Evolutionary conservation across 192 early-diverging fungal species (phyloP), one percentile per base, ranked within the genome.

Genomic region (Coemansia sp.): DNA sequence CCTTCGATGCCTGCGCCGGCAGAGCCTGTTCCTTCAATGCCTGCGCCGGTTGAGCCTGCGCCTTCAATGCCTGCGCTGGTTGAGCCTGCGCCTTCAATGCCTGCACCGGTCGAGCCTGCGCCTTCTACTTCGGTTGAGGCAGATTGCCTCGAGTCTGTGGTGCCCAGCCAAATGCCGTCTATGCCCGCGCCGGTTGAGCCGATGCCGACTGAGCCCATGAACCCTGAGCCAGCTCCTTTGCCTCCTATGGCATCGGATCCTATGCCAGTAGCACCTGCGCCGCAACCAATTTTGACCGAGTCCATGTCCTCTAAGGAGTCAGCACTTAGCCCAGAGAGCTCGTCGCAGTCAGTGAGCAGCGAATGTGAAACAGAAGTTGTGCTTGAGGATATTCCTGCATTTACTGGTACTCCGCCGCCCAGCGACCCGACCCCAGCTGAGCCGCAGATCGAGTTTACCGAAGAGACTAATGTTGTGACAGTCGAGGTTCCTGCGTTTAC

Each of bases 371-470:
- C 29, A 32, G 35, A 29, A 5, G 3, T 19, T 19, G 15, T 17
- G 15, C 3, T 49, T 49, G 47, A 19, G 47, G 47, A 27, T 11
- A 32, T 25, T 9, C 39, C 53, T 5, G 39, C 35, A 4, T 64
- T 64, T 15, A 64, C 62, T 3, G 62, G 51, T 7, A 64, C 62
- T 23, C 67, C 67, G 24, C 55, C 67, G 6, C 67, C 64, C 11
- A 22, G 24, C 5, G 22, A 10, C 12, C 29, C 53, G 5, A 55
- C 55, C 9, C 55, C 55, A 0, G 55, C 17, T 25, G 21, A 37
- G 17, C 55, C 55, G 17, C 55, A 57, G 29, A 5, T 25, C 12
- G 53, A 8, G 29, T 22, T 6, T 22, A 25, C 12, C 25, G 29
- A 12, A 29, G 29, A 29, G 12, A 43, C 41, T n/a, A 43, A n/a